Base-by-base conservation (phyloP, 805 yeast genomes). In the Soucietia sequanensis region DNA sequence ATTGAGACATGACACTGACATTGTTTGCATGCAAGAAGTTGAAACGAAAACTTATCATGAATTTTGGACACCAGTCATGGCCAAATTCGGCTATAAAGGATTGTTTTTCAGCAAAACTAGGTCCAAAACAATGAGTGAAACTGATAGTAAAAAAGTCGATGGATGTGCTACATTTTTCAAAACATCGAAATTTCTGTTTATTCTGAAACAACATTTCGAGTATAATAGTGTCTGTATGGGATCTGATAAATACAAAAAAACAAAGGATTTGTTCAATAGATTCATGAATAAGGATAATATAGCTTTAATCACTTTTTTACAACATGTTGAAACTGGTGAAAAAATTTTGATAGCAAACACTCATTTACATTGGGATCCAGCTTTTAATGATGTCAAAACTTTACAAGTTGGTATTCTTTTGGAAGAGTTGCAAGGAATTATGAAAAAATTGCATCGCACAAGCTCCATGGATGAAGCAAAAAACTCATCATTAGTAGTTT, bases 341-440 rank as follows among this genome's bases (percentile, higher is more conserved):
- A 75, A 75, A 43, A 62, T 91, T 24, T 71, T 86, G 46, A 70
- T 88, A 23, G 89, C 85, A 3, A 91, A 89, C 52, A 91, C 98
- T 0, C 99, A 93, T 71, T 76, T 93, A 58, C 97, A 91, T 60
- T 93, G 99, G 98, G 97, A 93, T 67, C 99, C 99, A 4, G 87
- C 85, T 32, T 86, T 81, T 55, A 87, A 87, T 56, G 99, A 93
- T 63, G 99, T 93, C 37, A 93, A 93, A 60, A 80, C 97, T 2
- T 83, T 93, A 65, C 99, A 93, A 68, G 93, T 86, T 37, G 97
- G 96, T 27, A 83, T 93, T 19, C 67, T 93, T 44, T 65, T 93
- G 50, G 97, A 91, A 50, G 96, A 93, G 61, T 62, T 95, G 53
- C 93, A 87, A 54, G 65, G 65, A 5, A 60, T 86, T 31, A 63